Evolutionary conservation across 2,329 filamentous ascomycete genomes (phyloP).

Genomic region (Aspergillaceae sp.): DNA sequence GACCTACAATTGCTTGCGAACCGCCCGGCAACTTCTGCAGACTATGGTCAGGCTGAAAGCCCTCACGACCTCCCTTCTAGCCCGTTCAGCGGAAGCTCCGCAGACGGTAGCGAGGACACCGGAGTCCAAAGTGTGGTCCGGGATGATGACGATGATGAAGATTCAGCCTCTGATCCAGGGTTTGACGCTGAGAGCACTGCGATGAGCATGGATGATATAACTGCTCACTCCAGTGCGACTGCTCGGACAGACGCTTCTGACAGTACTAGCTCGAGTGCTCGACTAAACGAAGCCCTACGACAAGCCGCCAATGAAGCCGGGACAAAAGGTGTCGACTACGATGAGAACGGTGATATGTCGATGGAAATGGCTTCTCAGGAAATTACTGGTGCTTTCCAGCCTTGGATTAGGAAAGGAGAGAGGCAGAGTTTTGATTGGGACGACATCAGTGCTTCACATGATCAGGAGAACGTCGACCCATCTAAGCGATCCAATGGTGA

Average conservation of each 20-base stretch:
- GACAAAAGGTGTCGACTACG: constrained; percentile 57
- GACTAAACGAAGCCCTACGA: constrained; percentile 67
- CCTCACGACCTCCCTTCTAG: constrained; percentile 67
- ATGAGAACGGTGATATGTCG: constrained; percentile 60
- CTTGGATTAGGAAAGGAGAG: constrained; percentile 39
- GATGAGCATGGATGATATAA: constrained; percentile 74
- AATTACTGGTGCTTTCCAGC: constrained; percentile 42
- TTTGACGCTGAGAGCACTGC: constrained; percentile 62
- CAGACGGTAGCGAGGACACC: constrained; percentile 38
- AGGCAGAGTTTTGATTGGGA: constrained; percentile 35
- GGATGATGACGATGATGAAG: constrained; percentile 37
- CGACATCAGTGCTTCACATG: constrained; percentile 33
- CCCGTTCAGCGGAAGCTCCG: constrained; percentile 58
- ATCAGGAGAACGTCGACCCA: constrained; percentile 39
- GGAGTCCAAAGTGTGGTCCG: constrained; percentile 28
- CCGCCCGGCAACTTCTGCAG: constrained; percentile 12
- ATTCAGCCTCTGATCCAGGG: constrained; percentile 42
- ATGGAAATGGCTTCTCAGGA: constrained; percentile 67
- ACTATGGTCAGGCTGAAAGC: constrained; percentile 48
- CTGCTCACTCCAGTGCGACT: constrained; percentile 58
- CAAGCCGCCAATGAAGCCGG: constrained; percentile 68
- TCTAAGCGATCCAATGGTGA: constrained; percentile 13
- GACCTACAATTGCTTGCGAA: constrained; percentile 53
- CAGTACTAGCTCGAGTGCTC: constrained; percentile 59
- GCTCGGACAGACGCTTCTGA: constrained; percentile 44